Base-by-base conservation (phyloP, 192 early-diverging fungal species). In the Coemansia sp. region DNA sequence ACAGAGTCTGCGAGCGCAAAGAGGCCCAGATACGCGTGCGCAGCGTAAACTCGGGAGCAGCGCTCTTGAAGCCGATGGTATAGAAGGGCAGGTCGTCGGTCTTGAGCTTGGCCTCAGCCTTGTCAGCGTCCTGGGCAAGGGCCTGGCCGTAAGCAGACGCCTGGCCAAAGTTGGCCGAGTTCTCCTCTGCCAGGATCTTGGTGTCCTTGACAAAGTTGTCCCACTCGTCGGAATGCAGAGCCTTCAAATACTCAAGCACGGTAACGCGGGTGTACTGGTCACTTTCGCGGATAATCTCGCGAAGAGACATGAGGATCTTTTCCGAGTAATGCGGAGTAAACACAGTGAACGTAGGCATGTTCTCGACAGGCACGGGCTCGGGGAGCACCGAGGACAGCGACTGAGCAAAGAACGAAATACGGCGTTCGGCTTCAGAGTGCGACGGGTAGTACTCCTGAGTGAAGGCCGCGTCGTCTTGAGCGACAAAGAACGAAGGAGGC, bases 1-100 rank as follows among this genome's bases (percentile, higher is more conserved):
- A 95, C 54, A 95, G 84, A 0, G 94, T 94, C 76, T 95, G 93
- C 33, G 90, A 88, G 33, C 94, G 90, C 36, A 94, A 72, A 28
- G 93, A 95, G 9, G 92, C 92, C 93, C 93, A 95, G 55, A 94
- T 93, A 33, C 93, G 91, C 22, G 92, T 95, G 51, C 93, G 90
- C 53, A 95, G 84, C 0, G 89, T 91, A 65, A 90, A 94, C 83
- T 92, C 90, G 7, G 92, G 91, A 12, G 90, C 88, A 5, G 90
- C 88, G 54, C 88, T 89, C 79, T 92, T 94, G 77, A 92, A 94
- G 1, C 92, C 92, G 56, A 94, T 87, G 59, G 88, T 89, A 66
- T 92, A 92, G 70, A 94, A 94, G 37, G 91, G 89, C 39, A 92
- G 69, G 64, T 94, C 92, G 65, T 94, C 91, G 35, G 89, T 87